Evolutionary conservation across 2,329 filamentous ascomycete species (phyloP).

Genomic region (Ambrosiella xylebori): DNA sequence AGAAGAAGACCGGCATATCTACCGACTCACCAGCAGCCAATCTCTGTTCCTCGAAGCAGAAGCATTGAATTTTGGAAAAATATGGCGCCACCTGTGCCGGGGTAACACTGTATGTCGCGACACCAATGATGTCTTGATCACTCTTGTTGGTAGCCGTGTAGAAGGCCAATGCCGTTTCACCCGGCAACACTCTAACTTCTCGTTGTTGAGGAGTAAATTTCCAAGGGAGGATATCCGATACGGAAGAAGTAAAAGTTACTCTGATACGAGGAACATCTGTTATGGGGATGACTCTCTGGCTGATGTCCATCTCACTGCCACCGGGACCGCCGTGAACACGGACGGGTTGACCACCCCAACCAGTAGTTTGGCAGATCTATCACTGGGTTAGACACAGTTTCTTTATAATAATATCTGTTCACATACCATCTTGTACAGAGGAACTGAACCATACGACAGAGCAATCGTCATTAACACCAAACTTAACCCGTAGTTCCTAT

Average conservation of each 20-base stretch:
- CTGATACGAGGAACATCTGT: conserved; percentile 68
- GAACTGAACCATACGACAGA: conserved; percentile 67
- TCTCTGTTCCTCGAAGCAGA: conserved; percentile 95
- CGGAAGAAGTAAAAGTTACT: conserved; percentile 89
- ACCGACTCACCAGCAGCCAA: conserved; percentile 90
- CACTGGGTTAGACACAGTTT: conserved; percentile 9
- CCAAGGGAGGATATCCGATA: conserved; percentile 91
- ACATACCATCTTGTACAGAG: conserved; percentile 68
- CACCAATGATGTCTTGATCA: conserved; percentile 85
- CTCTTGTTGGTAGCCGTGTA: conserved; percentile 92
- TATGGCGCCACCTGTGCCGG: conserved; percentile 91
- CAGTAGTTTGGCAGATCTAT: conserved; percentile 67
- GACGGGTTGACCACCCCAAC: conserved; percentile 86
- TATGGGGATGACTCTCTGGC: conserved; percentile 64
- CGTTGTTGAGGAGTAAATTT: conserved; percentile 95
- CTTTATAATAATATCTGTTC: neutral
- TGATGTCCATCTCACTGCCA: conserved; percentile 43
- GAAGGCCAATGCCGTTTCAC: conserved; percentile 92
- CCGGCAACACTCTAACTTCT: conserved; percentile 85
- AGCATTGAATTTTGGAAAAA: conserved; percentile 99
- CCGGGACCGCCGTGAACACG: conserved; percentile 48
- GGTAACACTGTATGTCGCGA: conserved; percentile 94
- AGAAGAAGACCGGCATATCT: conserved; percentile 99
- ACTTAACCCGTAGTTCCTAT: conserved; percentile 57
- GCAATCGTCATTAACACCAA: conserved; percentile 65